These are phyloP conservation scores for Amanita exitialis DNA, from an alignment of 768 basidiomycete genomes.

Conservation along the genomic window DNA sequence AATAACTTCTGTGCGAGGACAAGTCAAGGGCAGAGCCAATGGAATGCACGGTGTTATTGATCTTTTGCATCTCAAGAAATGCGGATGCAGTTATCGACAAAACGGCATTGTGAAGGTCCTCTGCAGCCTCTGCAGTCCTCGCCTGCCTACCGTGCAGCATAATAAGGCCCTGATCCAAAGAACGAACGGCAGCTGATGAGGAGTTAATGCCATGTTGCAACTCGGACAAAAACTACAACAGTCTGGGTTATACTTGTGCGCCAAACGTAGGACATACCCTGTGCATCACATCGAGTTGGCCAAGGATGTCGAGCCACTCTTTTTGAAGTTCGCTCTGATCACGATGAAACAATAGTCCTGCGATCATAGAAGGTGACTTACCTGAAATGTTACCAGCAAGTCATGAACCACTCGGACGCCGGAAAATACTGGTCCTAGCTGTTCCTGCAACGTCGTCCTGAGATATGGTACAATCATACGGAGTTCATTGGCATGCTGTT, in stretches of 20 bases:
- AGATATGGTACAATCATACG: not conserved
- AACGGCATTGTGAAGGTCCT: conserved; percentile 24
- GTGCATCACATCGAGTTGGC: not conserved
- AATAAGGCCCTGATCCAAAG: conserved; percentile 13
- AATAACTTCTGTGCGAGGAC: conserved; percentile 5
- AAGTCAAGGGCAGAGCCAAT: conserved; percentile 19
- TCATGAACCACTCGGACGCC: not conserved
- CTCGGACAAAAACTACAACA: conserved; percentile 4
- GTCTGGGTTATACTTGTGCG: not conserved
- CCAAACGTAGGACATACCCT: not conserved
- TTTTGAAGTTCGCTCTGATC: conserved; percentile 1
- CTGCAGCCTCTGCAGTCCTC: conserved; percentile 24
- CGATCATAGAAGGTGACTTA: not conserved
- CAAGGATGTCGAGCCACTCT: not conserved
- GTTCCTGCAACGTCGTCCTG: not conserved
- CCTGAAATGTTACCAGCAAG: not conserved
- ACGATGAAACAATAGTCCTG: not conserved
- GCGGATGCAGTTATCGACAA: conserved; percentile 27
- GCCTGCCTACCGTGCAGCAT: conserved; percentile 24
- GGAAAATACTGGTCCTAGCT: conserved; percentile 1
- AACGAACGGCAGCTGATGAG: conserved; percentile 2
- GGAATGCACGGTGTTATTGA: conserved; percentile 32
- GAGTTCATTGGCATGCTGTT: conserved; percentile 1
- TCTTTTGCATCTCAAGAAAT: conserved; percentile 31
- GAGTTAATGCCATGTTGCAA: conserved; percentile 1